These are phyloP conservation scores for Capsicum pubescens DNA, from an alignment of 257 asterid genomes.

Conservation along the genomic window DNA sequence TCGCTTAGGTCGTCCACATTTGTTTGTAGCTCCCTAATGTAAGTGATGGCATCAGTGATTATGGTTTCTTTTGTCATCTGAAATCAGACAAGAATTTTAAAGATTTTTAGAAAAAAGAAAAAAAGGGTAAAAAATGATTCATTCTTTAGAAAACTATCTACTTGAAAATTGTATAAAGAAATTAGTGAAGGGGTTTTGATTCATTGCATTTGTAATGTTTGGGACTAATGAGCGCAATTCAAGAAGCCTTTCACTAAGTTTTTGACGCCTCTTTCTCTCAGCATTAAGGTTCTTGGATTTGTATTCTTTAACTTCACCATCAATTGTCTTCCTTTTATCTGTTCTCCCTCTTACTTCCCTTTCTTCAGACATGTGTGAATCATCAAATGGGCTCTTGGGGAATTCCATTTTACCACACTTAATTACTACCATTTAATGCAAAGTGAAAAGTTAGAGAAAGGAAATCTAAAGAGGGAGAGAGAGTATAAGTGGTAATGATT, in stretches of 20 bases:
- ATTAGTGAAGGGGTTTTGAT: not conserved
- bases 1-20: conserved; percentile 57
- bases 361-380: conserved; percentile 35
- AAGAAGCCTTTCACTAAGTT: conserved; percentile 66
- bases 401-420: conserved; percentile 32
- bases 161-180: not conserved
- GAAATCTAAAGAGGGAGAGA: not conserved
- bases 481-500: not conserved
- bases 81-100: conserved; percentile 9
- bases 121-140: not conserved
- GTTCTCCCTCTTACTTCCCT: conserved; percentile 24
- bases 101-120: not conserved
- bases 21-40: conserved; percentile 60
- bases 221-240: conserved; percentile 86
- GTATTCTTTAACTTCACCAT: conserved; percentile 40
- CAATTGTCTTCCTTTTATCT: conserved; percentile 42
- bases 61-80: conserved; percentile 83
- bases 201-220: conserved; percentile 76
- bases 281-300: conserved; percentile 85
- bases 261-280: conserved; percentile 76
- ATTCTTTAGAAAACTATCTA: not conserved
- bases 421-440: conserved; percentile 9
- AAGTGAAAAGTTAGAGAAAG: not conserved
- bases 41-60: conserved; percentile 76
- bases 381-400: conserved; percentile 33